A percentile compares a stretch with the other conserved stretches of the same genome.
These are phyloP conservation scores for Danielia oregonensis DNA, from an alignment of 805 yeast species.

Conservation along the genomic window DNA sequence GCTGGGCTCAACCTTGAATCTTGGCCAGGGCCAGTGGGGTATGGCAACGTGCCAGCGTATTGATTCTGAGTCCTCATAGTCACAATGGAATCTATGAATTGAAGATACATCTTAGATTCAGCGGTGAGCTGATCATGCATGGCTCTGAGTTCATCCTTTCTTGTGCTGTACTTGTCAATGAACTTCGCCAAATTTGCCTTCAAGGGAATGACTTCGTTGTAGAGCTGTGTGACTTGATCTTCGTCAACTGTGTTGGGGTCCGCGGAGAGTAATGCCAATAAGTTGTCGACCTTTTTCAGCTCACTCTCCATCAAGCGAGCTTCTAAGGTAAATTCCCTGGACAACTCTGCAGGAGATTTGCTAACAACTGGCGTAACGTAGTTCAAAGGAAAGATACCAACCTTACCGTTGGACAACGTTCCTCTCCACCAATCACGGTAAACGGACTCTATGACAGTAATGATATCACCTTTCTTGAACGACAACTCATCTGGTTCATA, in stretches of 20 bases:
- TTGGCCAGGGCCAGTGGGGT: no score
- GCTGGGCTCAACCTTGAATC: no score
- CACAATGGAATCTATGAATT: constrained; percentile 48
- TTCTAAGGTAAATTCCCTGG: constrained; percentile 49
- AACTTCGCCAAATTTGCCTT: constrained; percentile 71
- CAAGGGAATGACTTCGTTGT: constrained; percentile 67
- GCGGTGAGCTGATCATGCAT: constrained; percentile 66
- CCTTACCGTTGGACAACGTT: constrained; percentile 62
- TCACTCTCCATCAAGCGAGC: constrained; percentile 48
- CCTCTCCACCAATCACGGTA: constrained; percentile 98
- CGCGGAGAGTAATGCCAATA: constrained; percentile 52
- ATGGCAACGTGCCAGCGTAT: constrained; percentile 4
- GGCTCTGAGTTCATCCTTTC: constrained; percentile 72
- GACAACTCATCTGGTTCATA: constrained; percentile 84
- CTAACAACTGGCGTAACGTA: constrained; percentile 79
- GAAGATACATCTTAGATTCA: constrained; percentile 69
- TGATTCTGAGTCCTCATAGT: constrained; percentile 4
- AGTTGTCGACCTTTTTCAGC: constrained; percentile 59
- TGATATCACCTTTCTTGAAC: constrained; percentile 82
- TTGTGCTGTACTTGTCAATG: constrained; percentile 72
- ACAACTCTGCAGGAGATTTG: constrained; percentile 58
- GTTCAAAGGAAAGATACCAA: constrained; percentile 89
- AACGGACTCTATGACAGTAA: constrained; percentile 80
- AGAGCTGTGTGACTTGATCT: constrained; percentile 65
- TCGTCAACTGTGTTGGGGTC: constrained; percentile 42